Evolutionary conservation across 106 monocot species (phyloP), one percentile per base, ranked within the genome.

Genomic region (Apostasia ramifera): DNA sequence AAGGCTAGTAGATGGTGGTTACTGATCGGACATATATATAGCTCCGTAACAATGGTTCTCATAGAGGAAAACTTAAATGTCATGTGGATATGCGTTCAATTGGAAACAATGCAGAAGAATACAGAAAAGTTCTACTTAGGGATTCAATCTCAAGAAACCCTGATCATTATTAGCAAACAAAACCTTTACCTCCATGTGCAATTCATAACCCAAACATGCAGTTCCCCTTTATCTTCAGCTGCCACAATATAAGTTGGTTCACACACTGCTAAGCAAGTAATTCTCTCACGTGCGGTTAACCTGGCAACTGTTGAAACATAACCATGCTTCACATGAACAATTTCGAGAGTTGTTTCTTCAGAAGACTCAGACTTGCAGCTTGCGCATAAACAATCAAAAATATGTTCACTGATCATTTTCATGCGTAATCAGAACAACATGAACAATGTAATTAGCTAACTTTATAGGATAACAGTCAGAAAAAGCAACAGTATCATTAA

Each of bases 181-280:
- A 59, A 55, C 15, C 66, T 37, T 61, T 88, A 93, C 98, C 98
- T 98, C 98, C 90, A 98, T 47, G 56, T 60, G 8, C 63, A 54
- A 63, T 71, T 80, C 92, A 98, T 90, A 55, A 70, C 63, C 98
- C 98, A 98, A 42, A 85, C 81, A 76, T 84, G 90, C 62, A 98
- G 77, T 47, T 44, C 71, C 64, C 87, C 87, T 53, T 76, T 83
- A 62, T 78, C 78, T 79, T 81, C 87, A 76, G 69, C 66, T 37
- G 86, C 90, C 57, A 93, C 61, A 57, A 98, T 66, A 70, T 83
- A 85, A 81, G 78, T 83, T 70, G 82, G 78, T 71, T 85, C 81
- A 76, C 82, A 98, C 55, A 78, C 87, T 73, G 88, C 76, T 68
- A 93, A 78, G 69, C 70, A 90, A 60, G 55, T 75, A 40, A 86